Conservation (phyloP, 495 filamentous ascomycete species). For the Penicillium paradoxum region DNA sequence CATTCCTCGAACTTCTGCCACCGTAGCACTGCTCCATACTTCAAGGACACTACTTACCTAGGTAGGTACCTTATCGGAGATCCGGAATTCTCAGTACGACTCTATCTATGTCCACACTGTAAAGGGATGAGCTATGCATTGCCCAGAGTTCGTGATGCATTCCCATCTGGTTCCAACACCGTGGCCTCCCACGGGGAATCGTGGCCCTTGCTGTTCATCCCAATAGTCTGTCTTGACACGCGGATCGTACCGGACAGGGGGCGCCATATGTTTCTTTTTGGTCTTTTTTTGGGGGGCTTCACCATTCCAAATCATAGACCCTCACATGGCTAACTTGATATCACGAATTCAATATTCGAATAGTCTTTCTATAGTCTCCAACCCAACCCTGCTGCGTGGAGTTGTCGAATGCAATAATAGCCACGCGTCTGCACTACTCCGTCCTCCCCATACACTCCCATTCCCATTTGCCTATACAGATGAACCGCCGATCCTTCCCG, state of each 20-base stretch:
- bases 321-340: background rate
- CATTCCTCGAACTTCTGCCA: slow-evolving; percentile 21
- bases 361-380: background rate
- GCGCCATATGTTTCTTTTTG: background rate
- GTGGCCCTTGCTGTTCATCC: slow-evolving; percentile 14
- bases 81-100: slow-evolving; percentile 16
- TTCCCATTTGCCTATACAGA: too few species aligned
- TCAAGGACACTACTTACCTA: too few species aligned
- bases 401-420: background rate
- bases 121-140: slow-evolving; percentile 12
- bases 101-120: slow-evolving; percentile 5
- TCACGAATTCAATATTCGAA: too few species aligned
- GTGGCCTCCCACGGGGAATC: slow-evolving; percentile 1
- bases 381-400: background rate
- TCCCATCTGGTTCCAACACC: background rate
- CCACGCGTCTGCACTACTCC: background rate
- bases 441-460: too few species aligned
- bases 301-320: background rate
- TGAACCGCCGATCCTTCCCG: slow-evolving; percentile 12
- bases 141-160: slow-evolving; percentile 15
- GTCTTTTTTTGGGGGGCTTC: background rate
- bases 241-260: slow-evolving; percentile 1
- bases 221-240: slow-evolving; percentile 15
- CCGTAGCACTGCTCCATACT: slow-evolving; percentile 29
- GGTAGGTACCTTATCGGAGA: too few species aligned